phyloP scores from a whole-genome alignment of 495 filamentous ascomycete species.

The Aspergillus conjunctus region DNA sequence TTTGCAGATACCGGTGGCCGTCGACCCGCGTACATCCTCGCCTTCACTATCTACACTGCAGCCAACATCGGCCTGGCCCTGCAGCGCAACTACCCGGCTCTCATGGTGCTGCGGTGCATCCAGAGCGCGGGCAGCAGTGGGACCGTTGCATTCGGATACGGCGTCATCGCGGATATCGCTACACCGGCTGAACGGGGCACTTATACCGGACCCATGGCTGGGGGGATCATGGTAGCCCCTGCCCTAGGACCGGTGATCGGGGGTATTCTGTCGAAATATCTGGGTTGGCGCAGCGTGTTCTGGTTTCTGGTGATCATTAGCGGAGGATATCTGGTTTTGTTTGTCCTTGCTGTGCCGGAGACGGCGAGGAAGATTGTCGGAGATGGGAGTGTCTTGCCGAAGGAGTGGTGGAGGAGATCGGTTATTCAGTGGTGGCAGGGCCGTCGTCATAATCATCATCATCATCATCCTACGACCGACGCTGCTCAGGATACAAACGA shows the following conservation, averaged over 20 bases:
- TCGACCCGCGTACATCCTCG: conserved; percentile 59
- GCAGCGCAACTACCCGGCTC: conserved; percentile 58
- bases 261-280: conserved; percentile 37
- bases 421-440: conserved; percentile 35
- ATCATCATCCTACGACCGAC: neutral
- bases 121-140: conserved; percentile 60
- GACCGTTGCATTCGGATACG: conserved; percentile 59
- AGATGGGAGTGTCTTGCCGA: conserved; percentile 52
- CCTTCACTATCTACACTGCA: conserved; percentile 59
- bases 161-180: conserved; percentile 63
- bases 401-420: conserved; percentile 40
- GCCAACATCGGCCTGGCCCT: conserved; percentile 67
- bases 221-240: conserved; percentile 29
- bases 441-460: neutral
- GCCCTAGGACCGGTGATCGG: conserved; percentile 48
- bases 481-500: conserved; percentile 6
- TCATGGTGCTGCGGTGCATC: conserved; percentile 63
- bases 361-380: conserved; percentile 72
- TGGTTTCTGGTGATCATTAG: conserved; percentile 46
- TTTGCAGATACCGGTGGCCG: conserved; percentile 62
- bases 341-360: conserved; percentile 62
- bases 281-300: conserved; percentile 48
- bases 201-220: conserved; percentile 53
- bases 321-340: conserved; percentile 38
- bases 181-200: conserved; percentile 60